Evolutionary conservation across 305 asterid species (phyloP), one percentile per base, ranked within the genome.

Genomic region (Salvia sclarea): DNA sequence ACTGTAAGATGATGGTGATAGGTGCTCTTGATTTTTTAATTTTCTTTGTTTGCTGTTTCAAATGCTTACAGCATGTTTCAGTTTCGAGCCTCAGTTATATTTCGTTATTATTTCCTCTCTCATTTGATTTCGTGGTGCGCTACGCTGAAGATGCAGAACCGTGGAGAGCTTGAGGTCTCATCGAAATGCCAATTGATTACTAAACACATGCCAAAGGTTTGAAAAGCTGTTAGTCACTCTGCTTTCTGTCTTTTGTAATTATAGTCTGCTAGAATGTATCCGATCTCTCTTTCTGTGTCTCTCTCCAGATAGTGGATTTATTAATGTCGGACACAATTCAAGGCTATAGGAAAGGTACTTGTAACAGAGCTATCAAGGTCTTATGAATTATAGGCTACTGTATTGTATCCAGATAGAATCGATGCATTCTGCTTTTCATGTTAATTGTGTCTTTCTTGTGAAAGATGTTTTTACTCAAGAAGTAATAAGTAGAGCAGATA

Each of bases 131-230:
- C 17, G 45, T n/a, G 68, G 16, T 75, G 38, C 70, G 64, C n/a
- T n/a, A n/a, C 30, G 30, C 60, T 80, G 80, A 61, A 94, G 99
- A 80, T 77, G 73, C 80, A 89, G 54, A 78, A 75, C 8, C 75
- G 83, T 69, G 78, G 79, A 48, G 86, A 78, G 73, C 86, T 87
- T 66, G 83, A 86, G 57, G 35, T 78, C 76, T 48, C 71, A 53
- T 74, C 78, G 28, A 94, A 87, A 78, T 86, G 87, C 80, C 84
- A 76, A 49, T 69, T 94, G 84, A 85, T 94, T 61, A 75, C 78
- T 41, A 80, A 79, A 53, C 83, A 82, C 80, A 67, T 85, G 52
- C 53, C 84, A 11, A 83, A 89, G 97, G 97, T 94, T 78, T 71
- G 76, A 31, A 25, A 4, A 18, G 0, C 64, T 45, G 1, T 56